A percentile compares a stretch with the other conserved stretches of the same genome.
Conservation (phyloP, 768 basidiomycete species). For the Collybiopsis confluens region DNA sequence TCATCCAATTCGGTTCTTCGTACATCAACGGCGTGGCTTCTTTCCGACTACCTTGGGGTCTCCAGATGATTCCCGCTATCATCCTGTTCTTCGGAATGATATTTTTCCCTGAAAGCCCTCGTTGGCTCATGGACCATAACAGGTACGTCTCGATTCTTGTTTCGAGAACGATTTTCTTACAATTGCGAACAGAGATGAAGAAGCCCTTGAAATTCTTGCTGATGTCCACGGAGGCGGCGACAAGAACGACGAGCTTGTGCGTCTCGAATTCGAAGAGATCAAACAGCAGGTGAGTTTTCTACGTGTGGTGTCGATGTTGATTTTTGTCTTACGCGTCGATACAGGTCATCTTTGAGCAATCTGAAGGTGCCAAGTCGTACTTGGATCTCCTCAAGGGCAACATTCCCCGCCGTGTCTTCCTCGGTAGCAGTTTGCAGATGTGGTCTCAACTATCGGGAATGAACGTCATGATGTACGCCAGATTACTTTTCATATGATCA, state of each 20-base stretch:
- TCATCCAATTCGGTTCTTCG: constrained; percentile 72
- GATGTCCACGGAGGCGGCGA: constrained; percentile 71
- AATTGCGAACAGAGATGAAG: constrained; percentile 35
- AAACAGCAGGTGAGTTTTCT: constrained; percentile 32
- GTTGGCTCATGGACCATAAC: constrained; percentile 65
- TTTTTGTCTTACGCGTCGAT: not conserved
- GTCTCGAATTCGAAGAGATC: constrained; percentile 70
- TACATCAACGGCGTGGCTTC: constrained; percentile 67
- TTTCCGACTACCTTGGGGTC: constrained; percentile 77
- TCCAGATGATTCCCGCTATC: constrained; percentile 77
- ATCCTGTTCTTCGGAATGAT: constrained; percentile 65
- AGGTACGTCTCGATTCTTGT: constrained; percentile 27
- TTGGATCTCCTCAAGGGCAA: constrained; percentile 62
- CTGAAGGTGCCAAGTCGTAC: constrained; percentile 68
- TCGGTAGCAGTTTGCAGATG: constrained; percentile 72
- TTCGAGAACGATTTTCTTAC: not conserved
- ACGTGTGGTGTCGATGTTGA: not conserved
- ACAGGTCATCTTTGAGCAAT: constrained; percentile 53
- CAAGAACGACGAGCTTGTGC: constrained; percentile 53
- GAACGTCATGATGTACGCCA: constrained; percentile 74
- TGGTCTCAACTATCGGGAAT: constrained; percentile 77
- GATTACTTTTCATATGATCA: not conserved
- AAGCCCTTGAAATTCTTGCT: constrained; percentile 68
- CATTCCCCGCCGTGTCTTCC: constrained; percentile 64
- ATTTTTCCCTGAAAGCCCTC: constrained; percentile 65